These are phyloP conservation scores for Colletotrichum brevisporum DNA, from an alignment of 2,329 filamentous ascomycete genomes.

Conservation along the genomic window DNA sequence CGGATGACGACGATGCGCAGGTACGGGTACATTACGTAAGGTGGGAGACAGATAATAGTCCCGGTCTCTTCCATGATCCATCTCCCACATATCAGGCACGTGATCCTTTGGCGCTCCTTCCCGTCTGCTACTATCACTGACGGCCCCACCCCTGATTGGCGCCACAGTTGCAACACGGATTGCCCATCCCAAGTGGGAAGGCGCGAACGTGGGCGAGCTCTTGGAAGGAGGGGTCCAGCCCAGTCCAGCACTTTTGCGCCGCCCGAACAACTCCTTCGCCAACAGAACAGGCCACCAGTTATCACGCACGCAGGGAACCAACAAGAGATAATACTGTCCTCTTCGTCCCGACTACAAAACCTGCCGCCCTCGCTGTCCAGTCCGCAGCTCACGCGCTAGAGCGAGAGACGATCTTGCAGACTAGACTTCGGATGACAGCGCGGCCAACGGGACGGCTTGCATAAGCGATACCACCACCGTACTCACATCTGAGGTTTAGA, in stretches of 20 bases:
- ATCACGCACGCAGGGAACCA: conserved; percentile 5
- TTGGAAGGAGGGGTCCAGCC: conserved; percentile 29
- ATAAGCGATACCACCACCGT: conserved; percentile 31
- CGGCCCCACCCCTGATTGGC: conserved; percentile 27
- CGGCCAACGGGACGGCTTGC: conserved; percentile 29
- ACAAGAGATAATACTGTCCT: conserved; percentile 1
- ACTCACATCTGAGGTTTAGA: not conserved
- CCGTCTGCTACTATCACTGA: conserved; percentile 15
- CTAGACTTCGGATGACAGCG: conserved; percentile 38
- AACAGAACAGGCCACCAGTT: conserved; percentile 20
- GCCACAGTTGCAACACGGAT: conserved; percentile 32
- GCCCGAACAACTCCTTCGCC: not conserved
- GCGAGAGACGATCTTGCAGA: conserved; percentile 23
- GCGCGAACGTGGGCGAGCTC: conserved; percentile 32
- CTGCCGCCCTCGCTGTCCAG: not conserved
- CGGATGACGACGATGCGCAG: too few species aligned
- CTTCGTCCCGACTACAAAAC: conserved; percentile 6
- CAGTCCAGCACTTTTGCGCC: conserved; percentile 10
- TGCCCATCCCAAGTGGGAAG: conserved; percentile 39
- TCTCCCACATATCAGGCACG: conserved; percentile 1
- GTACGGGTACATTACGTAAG: too few species aligned
- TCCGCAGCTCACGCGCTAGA: conserved; percentile 18
- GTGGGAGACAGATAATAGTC: too few species aligned
- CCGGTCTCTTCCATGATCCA: too few species aligned
- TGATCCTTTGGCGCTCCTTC: not conserved